A percentile compares a stretch with the other conserved stretches of the same genome.
Conservation (phyloP, 1,139 yeast genomes). For the Zygosaccharomyces pseudobailii region DNA sequence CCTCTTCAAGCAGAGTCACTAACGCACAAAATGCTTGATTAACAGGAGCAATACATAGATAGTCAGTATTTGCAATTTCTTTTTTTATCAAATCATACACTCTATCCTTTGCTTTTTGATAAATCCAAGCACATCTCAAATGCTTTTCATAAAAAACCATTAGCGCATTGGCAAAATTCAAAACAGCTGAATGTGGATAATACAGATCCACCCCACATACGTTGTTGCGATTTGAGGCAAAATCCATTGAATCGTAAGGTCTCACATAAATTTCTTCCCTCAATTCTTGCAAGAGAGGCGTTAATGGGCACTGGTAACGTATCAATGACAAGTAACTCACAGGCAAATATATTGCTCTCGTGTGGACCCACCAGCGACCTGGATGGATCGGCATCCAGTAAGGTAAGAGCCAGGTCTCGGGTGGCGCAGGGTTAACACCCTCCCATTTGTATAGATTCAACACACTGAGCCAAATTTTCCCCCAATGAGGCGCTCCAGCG, state of each 20-base stretch:
- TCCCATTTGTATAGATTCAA: conserved; percentile 87
- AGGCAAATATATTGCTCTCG: conserved; percentile 86
- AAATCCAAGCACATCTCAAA: conserved; percentile 70
- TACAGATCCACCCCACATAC: conserved; percentile 92
- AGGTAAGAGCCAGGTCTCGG: conserved; percentile 90
- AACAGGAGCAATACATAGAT: conserved; percentile 89
- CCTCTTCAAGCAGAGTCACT: conserved; percentile 65
- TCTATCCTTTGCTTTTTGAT: conserved; percentile 46
- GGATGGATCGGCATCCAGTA: conserved; percentile 82
- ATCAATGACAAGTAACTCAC: conserved; percentile 73
- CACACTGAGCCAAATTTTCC: conserved; percentile 82
- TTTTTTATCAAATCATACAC: conserved; percentile 64
- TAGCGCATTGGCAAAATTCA: conserved; percentile 59
- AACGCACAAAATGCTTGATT: conserved; percentile 80
- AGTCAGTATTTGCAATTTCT: conserved; percentile 74
- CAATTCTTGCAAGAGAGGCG: conserved; percentile 58
- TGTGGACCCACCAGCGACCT: conserved; percentile 99
- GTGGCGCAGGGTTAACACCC: conserved; percentile 97
- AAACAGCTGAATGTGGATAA: conserved; percentile 76
- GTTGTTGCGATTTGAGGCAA: conserved; percentile 64
- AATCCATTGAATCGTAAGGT: conserved; percentile 65
- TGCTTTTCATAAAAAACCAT: conserved; percentile 63
- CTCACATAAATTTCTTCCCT: conserved; percentile 71
- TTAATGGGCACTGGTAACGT: conserved; percentile 52
- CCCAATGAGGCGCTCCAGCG: conserved; percentile 92